Evolutionary conservation across 2,329 filamentous ascomycete genomes (phyloP).

Genomic region (Hypoxylon sp.): DNA sequence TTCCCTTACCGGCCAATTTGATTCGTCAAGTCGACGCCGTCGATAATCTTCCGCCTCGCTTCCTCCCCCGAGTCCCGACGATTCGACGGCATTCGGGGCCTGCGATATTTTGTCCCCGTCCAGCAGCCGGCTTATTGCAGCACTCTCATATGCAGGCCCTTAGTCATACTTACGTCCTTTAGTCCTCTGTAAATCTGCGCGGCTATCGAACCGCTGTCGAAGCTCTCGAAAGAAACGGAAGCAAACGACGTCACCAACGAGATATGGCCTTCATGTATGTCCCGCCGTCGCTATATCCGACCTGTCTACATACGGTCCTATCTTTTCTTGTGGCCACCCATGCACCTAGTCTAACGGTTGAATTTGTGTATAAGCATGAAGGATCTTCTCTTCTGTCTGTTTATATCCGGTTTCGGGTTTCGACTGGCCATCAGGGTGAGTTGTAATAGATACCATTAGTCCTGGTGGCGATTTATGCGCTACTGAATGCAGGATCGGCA

Average conservation of each 20-base stretch:
- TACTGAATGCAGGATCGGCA: neutral
- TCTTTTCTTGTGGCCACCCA: neutral
- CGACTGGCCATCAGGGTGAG: no score
- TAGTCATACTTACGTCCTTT: conserved; percentile 10
- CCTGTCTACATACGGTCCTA: neutral
- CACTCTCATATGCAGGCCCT: conserved; percentile 11
- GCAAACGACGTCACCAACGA: neutral
- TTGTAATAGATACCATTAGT: no score
- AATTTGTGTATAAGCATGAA: neutral
- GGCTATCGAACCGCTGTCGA: conserved; percentile 1
- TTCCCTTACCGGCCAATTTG: neutral
- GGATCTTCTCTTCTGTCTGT: neutral
- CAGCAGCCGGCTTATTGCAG: conserved; percentile 28
- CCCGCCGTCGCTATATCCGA: neutral
- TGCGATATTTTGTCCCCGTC: neutral
- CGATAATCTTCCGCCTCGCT: neutral
- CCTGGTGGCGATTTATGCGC: neutral
- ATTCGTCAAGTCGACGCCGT: conserved; percentile 2
- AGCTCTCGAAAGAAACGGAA: neutral
- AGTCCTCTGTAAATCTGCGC: neutral
- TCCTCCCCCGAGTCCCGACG: conserved; percentile 29
- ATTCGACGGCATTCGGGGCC: conserved; percentile 25
- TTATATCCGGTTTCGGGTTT: neutral
- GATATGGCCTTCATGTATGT: neutral
- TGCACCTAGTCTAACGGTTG: neutral